phyloP scores from a whole-genome alignment of 1,139 yeast genomes.

The Saccharomyces hybrid region DNA sequence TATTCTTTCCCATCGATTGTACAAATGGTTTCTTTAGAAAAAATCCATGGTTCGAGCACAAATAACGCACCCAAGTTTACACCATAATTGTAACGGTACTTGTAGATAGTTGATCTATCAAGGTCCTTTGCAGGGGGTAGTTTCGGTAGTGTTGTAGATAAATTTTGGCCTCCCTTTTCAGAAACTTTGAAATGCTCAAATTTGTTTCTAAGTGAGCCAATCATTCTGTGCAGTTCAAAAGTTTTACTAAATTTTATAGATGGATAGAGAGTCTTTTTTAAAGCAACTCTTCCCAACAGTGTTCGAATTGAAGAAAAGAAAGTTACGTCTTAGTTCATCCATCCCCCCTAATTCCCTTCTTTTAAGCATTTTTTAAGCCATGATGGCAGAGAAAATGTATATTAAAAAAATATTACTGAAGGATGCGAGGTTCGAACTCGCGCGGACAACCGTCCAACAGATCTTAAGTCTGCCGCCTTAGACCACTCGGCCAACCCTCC shows the following conservation, averaged over 20 bases:
- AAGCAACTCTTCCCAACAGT: neutral
- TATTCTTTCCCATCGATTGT: neutral
- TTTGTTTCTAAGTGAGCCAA: neutral
- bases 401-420: slow-evolving; percentile 39
- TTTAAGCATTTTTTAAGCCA: no score
- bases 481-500: slow-evolving; percentile 26
- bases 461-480: slow-evolving; percentile 28
- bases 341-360: neutral
- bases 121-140: slow-evolving; percentile 24
- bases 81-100: slow-evolving; percentile 66
- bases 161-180: neutral
- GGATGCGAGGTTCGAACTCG: slow-evolving; percentile 80
- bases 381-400: no score
- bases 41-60: slow-evolving; percentile 73
- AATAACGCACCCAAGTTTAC: slow-evolving; percentile 84
- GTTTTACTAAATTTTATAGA: neutral
- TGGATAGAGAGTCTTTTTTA: neutral
- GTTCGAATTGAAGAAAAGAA: no score
- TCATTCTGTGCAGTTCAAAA: neutral
- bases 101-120: slow-evolving; percentile 51
- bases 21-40: slow-evolving; percentile 39
- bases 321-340: neutral
- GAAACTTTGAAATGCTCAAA: neutral
- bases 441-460: slow-evolving; percentile 46
- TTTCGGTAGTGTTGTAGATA: neutral